Evolutionary conservation across 2,329 filamentous ascomycete species (phyloP), one percentile per base, ranked within the genome.

Genomic region (Verticillium tricorpus): DNA sequence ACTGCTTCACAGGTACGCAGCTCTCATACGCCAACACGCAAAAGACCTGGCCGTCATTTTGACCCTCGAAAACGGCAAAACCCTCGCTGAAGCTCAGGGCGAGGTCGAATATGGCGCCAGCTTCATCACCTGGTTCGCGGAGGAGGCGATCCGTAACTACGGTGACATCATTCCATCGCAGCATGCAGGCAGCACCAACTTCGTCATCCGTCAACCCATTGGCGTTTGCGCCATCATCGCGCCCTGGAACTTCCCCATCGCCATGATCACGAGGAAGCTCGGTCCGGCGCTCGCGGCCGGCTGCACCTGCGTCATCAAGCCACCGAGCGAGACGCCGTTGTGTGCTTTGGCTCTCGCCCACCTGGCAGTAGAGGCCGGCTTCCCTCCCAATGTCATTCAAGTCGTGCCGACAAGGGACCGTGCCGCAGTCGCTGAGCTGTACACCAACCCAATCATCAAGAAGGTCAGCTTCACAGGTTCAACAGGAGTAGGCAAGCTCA

Each of bases 391-490:
- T 32, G 85, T 89, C 1, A 79, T 91, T 58, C 67, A 74, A 34
- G 69, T 72, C 25, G 66, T 72, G 6, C 69, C 71, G 2, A 70
- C 71, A 2, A 68, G 67, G 1, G 67, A 72, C 5, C 66, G 68
- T 11, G 56, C 59, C 35, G 61, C 63, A 3, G 61, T 55, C 0
- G 60, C 63, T 45, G 61, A 61, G 54, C 60, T 75, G 25, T 72
- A 71, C 3, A 74, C 69, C 4, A 70, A 73, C 37, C 69, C 70
- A 0, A 59, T 65, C 14, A 78, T 92, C 67, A 87, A 86, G 71
- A 91, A 92, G 73, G 82, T 91, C 31, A 89, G 87, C 5, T 92
- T 92, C 71, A 92, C 89, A 1, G 89, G 89, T 22, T 91, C 65
- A 14, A 80, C 78, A 0, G 66, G 70, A 5, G 76, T 79, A 17